phyloP scores from a whole-genome alignment of 192 early-diverging fungal species.

The Rhizophagus sp. region DNA sequence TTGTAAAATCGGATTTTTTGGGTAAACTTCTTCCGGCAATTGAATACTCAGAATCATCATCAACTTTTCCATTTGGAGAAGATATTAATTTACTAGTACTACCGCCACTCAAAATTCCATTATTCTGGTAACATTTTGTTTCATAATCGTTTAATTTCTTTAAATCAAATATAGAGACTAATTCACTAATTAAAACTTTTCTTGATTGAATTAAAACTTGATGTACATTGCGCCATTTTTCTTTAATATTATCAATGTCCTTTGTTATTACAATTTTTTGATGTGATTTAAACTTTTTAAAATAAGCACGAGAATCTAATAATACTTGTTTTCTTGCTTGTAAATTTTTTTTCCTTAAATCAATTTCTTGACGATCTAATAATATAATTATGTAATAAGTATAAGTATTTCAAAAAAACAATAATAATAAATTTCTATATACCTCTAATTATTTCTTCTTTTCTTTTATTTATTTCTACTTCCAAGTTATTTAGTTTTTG shows the following conservation, averaged over 20 bases:
- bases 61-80: constrained; percentile 14
- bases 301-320: constrained; percentile 11
- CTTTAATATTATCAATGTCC: constrained; percentile 34
- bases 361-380: constrained; percentile 30
- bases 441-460: constrained; percentile 28
- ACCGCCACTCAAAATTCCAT: constrained; percentile 6
- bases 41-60: constrained; percentile 38
- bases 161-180: constrained; percentile 54
- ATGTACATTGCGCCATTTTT: constrained; percentile 46
- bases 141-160: constrained; percentile 31
- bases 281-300: constrained; percentile 21
- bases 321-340: constrained; percentile 8
- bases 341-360: constrained; percentile 19
- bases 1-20: constrained; percentile 42
- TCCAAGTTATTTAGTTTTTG: constrained; percentile 24
- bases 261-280: constrained; percentile 34
- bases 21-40: constrained; percentile 41
- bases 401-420: not conserved
- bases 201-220: constrained; percentile 44
- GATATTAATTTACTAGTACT: constrained; percentile 31
- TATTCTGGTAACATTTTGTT: constrained; percentile 7
- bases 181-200: constrained; percentile 49
- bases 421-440: not conserved
- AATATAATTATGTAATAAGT: not conserved
- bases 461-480: constrained; percentile 1